A percentile compares a stretch with the other conserved stretches of the same genome.
Evolutionary conservation across 2,329 filamentous ascomycete genomes (phyloP).

Genomic region (Phoma sp.): DNA sequence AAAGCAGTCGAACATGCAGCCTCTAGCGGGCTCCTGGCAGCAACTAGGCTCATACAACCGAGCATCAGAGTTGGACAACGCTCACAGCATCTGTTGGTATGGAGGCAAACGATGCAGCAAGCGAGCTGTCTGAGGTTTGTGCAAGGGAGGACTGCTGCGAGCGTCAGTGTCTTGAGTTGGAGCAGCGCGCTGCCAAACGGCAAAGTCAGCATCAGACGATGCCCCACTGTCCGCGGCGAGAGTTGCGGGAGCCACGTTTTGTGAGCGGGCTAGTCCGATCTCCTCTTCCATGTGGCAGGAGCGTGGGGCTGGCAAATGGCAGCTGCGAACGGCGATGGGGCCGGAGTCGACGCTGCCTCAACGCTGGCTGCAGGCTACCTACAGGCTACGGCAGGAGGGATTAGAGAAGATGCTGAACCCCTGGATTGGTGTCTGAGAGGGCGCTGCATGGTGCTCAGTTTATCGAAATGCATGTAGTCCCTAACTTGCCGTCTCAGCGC

Average conservation of each 20-base stretch:
- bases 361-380: background rate
- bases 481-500: slow-evolving; percentile 25
- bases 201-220: slow-evolving; percentile 2
- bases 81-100: background rate
- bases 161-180: slow-evolving; percentile 3
- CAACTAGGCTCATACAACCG: background rate
- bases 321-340: slow-evolving; percentile 12
- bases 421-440: slow-evolving; percentile 19
- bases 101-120: background rate
- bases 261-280: background rate
- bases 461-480: slow-evolving; percentile 22
- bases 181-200: background rate
- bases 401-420: slow-evolving; percentile 5
- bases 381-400: background rate
- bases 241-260: slow-evolving; percentile 24
- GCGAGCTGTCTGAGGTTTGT: slow-evolving; percentile 7
- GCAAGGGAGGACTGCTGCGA: slow-evolving; percentile 10
- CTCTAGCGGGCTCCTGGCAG: slow-evolving; percentile 1
- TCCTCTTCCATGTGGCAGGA: slow-evolving; percentile 23
- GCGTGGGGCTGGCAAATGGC: slow-evolving; percentile 24
- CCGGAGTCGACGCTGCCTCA: slow-evolving; percentile 9
- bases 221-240: slow-evolving; percentile 1
- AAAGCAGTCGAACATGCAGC: slow-evolving; percentile 24
- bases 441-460: slow-evolving; percentile 24
- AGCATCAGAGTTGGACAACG: background rate